Evolutionary conservation across 2,329 filamentous ascomycete species (phyloP), one percentile per base, ranked within the genome.

Genomic region (Alternaria arborescens): DNA sequence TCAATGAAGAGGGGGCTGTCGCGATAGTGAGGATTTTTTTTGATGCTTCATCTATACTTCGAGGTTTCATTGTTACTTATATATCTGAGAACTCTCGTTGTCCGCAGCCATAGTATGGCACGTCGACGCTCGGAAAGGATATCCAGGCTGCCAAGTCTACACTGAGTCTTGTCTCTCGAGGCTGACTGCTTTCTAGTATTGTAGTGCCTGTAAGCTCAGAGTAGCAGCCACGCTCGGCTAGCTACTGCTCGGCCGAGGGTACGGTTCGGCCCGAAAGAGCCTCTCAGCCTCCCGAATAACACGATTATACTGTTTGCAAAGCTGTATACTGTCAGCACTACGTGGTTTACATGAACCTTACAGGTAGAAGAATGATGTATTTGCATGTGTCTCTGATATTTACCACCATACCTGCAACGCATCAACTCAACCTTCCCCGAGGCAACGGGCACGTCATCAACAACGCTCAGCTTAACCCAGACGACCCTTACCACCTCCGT

Each of bases 401-500:
- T 7, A 41, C 18, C 3, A 41, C 11, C 10, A 0, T 22, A 4
- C 12, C 5, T 22, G 4, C 18, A 41, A 41, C 18, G 4, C 18
- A 20, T 1, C n/a, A 20, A 10, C 16, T 20, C n/a, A 11, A 41
- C 40, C 40, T 41, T 41, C 5, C 1, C 4, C 11, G 20, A 12
- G 20, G 18, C 5, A 10, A 41, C 18, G 40, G 11, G 11, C 1
- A 8, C 40, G 20, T 26, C 40, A 42, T 16, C 20, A 8, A 38
- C 32, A n/a, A 18, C 14, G 30, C n/a, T 40, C n/a, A 1, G 10
- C 10, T 60, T 52, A 63, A 7, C 64, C 64, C 34, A 65, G 20
- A 8, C 55, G 51, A 12, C 52, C 61, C 55, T 75, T 72, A 0
- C 62, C 66, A 24, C 80, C 81, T 0, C 74, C 77, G 70, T 83